Evolutionary conservation across 306 rosid species (phyloP), one percentile per base, ranked within the genome.

Genomic region (Rosa multiflora): DNA sequence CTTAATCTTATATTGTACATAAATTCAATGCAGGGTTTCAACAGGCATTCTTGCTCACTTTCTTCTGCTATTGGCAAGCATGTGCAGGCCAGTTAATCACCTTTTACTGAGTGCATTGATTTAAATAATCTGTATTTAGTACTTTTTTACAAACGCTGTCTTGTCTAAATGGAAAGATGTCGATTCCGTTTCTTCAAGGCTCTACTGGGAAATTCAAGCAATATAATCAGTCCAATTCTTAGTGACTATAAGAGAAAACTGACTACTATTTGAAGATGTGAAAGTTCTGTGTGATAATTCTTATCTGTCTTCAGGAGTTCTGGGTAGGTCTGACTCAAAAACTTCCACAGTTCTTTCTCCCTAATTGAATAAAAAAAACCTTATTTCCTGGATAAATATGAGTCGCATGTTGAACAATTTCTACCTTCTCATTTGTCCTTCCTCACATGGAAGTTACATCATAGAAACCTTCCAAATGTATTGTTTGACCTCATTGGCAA

Each of bases 11-110:
- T 39, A 67, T 29, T 68, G 52, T 47, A 2, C 83, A 46, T 55
- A 66, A 68, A 74, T 81, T 79, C 64, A 72, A 26, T 78, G 87
- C 89, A 87, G 90, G 87, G 75, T 80, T 84, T 84, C 77, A 46
- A 13, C 79, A 73, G 72, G 72, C 64, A 52, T 73, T 82, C 73
- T 49, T 44, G 73, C 83, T 79, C 66, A 63, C 63, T 72, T 70
- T 87, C 62, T 83, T 79, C 64, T 64, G 58, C 55, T 56, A 74
- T 70, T 81, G 78, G 80, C 79, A 81, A 67, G 72, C 72, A 58
- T 63, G 69, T 51, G 77, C 75, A 52, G 84, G 83, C 70, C 64
- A 66, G 78, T 73, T 80, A 6, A 35, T 52, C 55, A 40, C 42
- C 37, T 53, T 61, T 14, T 35, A 64, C 2, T 69, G 20, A 32